Conservation (phyloP, 805 yeast genomes). For the Debaryomyces hansenii region DNA sequence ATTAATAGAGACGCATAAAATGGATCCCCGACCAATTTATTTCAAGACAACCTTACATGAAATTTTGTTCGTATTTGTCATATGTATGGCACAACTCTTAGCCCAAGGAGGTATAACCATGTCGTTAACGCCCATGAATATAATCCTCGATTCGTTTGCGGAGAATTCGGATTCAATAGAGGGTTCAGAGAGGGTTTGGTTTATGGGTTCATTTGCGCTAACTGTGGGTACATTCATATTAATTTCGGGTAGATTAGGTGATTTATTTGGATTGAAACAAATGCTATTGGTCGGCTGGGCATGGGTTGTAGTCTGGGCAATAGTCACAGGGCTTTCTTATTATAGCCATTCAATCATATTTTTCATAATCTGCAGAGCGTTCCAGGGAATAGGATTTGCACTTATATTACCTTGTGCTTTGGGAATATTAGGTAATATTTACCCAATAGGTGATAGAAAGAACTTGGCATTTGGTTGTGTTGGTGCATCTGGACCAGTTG, state of each 20-base stretch:
- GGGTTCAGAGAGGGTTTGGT: conserved; percentile 51
- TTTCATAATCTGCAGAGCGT: conserved; percentile 55
- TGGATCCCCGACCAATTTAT: conserved; percentile 12
- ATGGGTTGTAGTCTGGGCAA: conserved; percentile 57
- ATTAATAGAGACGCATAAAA: background rate
- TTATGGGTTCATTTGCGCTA: conserved; percentile 68
- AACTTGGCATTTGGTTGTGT: conserved; percentile 55
- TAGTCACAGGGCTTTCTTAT: conserved; percentile 58
- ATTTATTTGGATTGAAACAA: conserved; percentile 61
- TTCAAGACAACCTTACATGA: conserved; percentile 26
- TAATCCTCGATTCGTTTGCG: conserved; percentile 27
- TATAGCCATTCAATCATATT: conserved; percentile 51
- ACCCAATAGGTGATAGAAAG: conserved; percentile 45
- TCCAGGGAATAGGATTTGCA: conserved; percentile 68
- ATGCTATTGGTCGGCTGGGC: conserved; percentile 55
- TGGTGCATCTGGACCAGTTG: conserved; percentile 65
- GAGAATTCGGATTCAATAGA: conserved; percentile 6
- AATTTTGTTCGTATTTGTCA: conserved; percentile 17
- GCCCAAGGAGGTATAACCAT: conserved; percentile 39
- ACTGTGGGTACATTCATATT: conserved; percentile 74
- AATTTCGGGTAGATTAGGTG: conserved; percentile 70
- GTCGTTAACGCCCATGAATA: conserved; percentile 39
- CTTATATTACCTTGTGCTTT: conserved; percentile 58
- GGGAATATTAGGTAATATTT: conserved; percentile 52
- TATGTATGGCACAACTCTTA: conserved; percentile 35